These are phyloP conservation scores for Peniophora sp. DNA, from an alignment of 1,284 basidiomycete genomes.

Conservation along the genomic window DNA sequence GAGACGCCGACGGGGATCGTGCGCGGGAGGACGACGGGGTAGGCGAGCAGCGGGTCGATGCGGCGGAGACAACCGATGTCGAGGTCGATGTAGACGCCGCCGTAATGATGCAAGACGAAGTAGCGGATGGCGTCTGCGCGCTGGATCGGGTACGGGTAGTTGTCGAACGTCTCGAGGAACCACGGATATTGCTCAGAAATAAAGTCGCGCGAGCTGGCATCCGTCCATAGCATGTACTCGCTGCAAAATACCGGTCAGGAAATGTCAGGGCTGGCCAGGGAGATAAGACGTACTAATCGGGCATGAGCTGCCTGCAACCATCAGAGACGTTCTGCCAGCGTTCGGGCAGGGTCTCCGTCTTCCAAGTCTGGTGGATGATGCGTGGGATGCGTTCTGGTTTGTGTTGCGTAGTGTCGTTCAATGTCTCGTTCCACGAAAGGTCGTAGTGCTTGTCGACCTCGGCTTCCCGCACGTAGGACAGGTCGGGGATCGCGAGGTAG, in stretches of 20 bases:
- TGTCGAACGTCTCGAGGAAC: slow-evolving; percentile 90
- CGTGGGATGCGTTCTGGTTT: slow-evolving; percentile 76
- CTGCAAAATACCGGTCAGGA: slow-evolving; percentile 29
- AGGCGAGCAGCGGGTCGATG: slow-evolving; percentile 82
- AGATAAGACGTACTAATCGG: slow-evolving; percentile 70
- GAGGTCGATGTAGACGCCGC: slow-evolving; percentile 94
- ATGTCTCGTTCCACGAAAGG: slow-evolving; percentile 50
- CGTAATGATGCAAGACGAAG: slow-evolving; percentile 93
- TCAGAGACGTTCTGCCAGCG: slow-evolving; percentile 79
- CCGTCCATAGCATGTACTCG: slow-evolving; percentile 97
- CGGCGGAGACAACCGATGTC: slow-evolving; percentile 94
- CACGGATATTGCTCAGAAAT: slow-evolving; percentile 84
- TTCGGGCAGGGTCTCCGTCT: slow-evolving; percentile 78
- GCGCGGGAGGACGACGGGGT: slow-evolving; percentile 87
- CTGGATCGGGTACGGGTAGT: slow-evolving; percentile 91
- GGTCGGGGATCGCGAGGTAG: slow-evolving; percentile 79
- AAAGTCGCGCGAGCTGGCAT: slow-evolving; percentile 84
- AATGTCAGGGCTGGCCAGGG: slow-evolving; percentile 12
- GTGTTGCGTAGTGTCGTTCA: slow-evolving; percentile 50
- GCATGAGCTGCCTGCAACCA: slow-evolving; percentile 81
- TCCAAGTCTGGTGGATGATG: slow-evolving; percentile 99
- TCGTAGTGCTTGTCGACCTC: slow-evolving; percentile 60
- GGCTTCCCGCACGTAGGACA: slow-evolving; percentile 72
- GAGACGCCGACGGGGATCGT: slow-evolving; percentile 96
- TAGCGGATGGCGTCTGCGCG: slow-evolving; percentile 97